Base-by-base conservation (phyloP, 495 filamentous ascomycete species). In the Penicillium angulare region DNA sequence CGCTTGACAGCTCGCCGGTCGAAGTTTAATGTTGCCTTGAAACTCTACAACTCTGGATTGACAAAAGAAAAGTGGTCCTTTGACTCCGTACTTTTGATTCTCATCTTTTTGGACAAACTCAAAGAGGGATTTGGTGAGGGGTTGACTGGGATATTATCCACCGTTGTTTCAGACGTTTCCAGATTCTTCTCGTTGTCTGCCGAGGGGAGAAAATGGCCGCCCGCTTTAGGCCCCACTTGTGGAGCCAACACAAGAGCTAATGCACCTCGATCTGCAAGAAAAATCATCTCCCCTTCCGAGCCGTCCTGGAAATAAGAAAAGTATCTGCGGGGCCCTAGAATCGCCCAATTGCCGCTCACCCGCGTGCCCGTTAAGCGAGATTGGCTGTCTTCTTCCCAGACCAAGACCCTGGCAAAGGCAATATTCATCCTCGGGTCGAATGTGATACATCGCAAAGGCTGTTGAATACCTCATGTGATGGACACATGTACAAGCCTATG, bases 341-440 rank as follows among this genome's bases (percentile, higher is more conserved):
- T 20, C 13, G 8, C 15, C 17, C 44, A 34, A 47, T 47, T 24
- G 12, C 26, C 12, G 35, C 10, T 10, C 21, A 7, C 9, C n/a
- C 21, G 15, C 32, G 18, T 15, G 5, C n/a, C n/a, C n/a, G n/a
- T 35, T 52, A 59, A 55, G 52, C 56, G 56, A 59, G 17, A 52
- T 55, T 51, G 48, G 43, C 29, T 32, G 36, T 9, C 9, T 29
- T n/a, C 15, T 21, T 35, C 21, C 38, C 20, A 24, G 27, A 23
- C 13, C 13, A 27, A 20, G 23, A 23, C 17, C 23, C 17, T 24
- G 33, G 12, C 32, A 47, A 46, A 49, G 20, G 26, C 47, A 15
- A 41, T 23, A 16, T 4, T 5, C n/a, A 22, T 23, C 21, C 22
- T 41, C n/a, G 38, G 21, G 18, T 41, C 24, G 7, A 15, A 15